phyloP scores from a whole-genome alignment of 805 yeast species.

The Ogataea neopini region DNA sequence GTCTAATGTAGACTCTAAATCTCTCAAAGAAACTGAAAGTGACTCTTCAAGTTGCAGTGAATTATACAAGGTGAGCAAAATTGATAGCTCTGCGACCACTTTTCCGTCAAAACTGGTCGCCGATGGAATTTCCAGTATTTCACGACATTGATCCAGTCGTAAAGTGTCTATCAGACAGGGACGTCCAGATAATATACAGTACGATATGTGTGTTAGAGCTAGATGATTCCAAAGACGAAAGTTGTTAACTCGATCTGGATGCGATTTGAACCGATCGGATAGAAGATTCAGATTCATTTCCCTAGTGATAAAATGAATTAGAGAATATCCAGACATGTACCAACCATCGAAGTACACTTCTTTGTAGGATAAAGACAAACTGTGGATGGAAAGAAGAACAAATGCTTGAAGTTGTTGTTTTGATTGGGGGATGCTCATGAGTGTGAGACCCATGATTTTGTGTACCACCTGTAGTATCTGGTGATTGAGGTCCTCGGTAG shows the following conservation, averaged over 20 bases:
- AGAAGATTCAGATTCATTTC: conserved; percentile 38
- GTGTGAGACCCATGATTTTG: conserved; percentile 24
- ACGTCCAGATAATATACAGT: conserved; percentile 66
- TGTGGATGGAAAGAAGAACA: conserved; percentile 60
- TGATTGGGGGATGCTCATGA: conserved; percentile 43
- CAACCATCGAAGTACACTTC: conserved; percentile 64
- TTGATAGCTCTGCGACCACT: conserved; percentile 69
- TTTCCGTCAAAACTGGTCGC: conserved; percentile 75
- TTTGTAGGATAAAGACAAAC: conserved; percentile 55
- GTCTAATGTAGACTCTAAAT: conserved; percentile 22
- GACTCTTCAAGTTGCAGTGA: conserved; percentile 46
- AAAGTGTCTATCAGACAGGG: conserved; percentile 65
- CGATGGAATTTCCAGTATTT: conserved; percentile 55
- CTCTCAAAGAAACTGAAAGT: conserved; percentile 24
- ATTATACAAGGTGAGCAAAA: conserved; percentile 58
- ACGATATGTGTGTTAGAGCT: conserved; percentile 59
- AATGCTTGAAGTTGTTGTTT: conserved; percentile 61
- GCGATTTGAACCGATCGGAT: conserved; percentile 27
- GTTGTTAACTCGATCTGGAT: conserved; percentile 40
- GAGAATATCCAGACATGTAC: conserved; percentile 63
- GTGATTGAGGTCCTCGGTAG: conserved; percentile 16
- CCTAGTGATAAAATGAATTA: conserved; percentile 59
- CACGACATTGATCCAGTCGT: conserved; percentile 57
- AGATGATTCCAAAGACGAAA: conserved; percentile 72
- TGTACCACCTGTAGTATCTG: conserved; percentile 45